Conservation (phyloP, 805 yeast genomes). For the Ogataea nitratoaversa region DNA sequence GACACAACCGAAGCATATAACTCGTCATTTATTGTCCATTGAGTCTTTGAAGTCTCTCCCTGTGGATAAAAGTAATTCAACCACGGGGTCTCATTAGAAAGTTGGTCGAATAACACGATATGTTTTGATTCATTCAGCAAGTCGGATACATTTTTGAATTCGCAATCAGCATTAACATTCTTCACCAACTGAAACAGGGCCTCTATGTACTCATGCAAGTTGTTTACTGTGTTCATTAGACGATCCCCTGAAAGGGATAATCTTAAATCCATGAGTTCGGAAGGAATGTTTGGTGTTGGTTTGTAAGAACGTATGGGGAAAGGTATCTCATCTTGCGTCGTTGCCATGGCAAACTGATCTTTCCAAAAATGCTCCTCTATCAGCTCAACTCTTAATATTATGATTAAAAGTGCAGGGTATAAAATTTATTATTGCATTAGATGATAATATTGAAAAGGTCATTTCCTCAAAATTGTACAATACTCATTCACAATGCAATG, state of each 20-base stretch:
- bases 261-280: constrained; percentile 12
- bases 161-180: not conserved
- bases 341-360: too few species aligned
- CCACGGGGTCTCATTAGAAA: constrained; percentile 18
- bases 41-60: not conserved
- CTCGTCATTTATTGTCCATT: constrained; percentile 26
- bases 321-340: constrained; percentile 9
- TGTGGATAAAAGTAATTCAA: constrained; percentile 3
- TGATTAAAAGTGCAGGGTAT: too few species aligned
- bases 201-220: constrained; percentile 22
- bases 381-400: too few species aligned
- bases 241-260: constrained; percentile 10
- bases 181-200: constrained; percentile 12
- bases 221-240: constrained; percentile 23
- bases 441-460: too few species aligned
- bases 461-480: too few species aligned
- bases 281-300: constrained; percentile 7
- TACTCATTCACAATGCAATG: too few species aligned
- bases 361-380: too few species aligned
- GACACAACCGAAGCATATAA: constrained; percentile 17
- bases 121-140: constrained; percentile 11
- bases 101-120: constrained; percentile 5
- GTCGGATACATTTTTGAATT: not conserved
- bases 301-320: constrained; percentile 7
- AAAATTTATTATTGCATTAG: too few species aligned